phyloP scores from a whole-genome alignment of 2,329 filamentous ascomycete species.

The Calonectria hawksworthii region DNA sequence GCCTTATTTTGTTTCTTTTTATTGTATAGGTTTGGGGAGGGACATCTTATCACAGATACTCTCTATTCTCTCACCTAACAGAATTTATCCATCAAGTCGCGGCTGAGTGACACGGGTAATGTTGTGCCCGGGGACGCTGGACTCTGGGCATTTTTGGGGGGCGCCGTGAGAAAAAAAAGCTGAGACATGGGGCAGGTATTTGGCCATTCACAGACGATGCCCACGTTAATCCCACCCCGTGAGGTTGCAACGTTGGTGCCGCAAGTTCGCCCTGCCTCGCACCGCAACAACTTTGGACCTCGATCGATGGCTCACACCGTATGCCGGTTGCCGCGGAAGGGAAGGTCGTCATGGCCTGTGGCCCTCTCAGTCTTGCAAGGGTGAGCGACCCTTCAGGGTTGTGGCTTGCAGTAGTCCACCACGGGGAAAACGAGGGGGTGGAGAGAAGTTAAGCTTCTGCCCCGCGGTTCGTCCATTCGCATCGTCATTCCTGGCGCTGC shows the following conservation, averaged over 20 bases:
- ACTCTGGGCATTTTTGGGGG: not conserved
- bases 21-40: not conserved
- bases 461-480: conserved; percentile 20
- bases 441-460: conserved; percentile 23
- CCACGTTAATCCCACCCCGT: not conserved
- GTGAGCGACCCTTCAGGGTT: conserved; percentile 24
- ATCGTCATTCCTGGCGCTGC: conserved; percentile 5
- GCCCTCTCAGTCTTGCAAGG: not conserved
- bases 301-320: not conserved
- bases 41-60: not conserved
- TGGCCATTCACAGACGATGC: not conserved
- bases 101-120: not conserved
- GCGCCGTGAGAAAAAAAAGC: not conserved
- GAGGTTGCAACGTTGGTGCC: conserved; percentile 1
- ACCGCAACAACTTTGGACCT: not conserved
- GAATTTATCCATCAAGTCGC: not conserved
- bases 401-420: conserved; percentile 46
- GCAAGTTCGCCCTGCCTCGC: not conserved
- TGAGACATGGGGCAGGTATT: not conserved
- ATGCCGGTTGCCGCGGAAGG: conserved; percentile 21
- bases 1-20: not conserved
- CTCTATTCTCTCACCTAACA: not conserved
- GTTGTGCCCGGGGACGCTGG: not conserved
- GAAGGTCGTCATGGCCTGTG: not conserved
- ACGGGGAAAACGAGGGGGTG: conserved; percentile 46